These are phyloP conservation scores for Vanrija sp. DNA, from an alignment of 1,284 basidiomycete species.

Conservation along the genomic window DNA sequence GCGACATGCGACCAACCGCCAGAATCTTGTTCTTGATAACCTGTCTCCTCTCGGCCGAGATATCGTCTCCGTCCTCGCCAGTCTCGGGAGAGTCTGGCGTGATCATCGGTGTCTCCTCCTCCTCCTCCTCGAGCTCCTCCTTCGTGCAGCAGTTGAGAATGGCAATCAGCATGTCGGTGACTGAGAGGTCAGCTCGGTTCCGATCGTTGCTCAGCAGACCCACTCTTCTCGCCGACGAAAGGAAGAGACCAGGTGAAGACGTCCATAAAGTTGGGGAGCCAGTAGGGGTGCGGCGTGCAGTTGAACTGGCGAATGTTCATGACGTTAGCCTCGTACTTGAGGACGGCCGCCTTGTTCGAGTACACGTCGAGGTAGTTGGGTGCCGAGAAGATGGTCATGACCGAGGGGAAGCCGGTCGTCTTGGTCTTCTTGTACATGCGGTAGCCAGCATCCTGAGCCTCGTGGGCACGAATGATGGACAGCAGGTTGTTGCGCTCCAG, in stretches of 20 bases:
- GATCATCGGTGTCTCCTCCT: constrained; percentile 52
- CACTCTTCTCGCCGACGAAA: constrained; percentile 96
- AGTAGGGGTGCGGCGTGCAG: constrained; percentile 91
- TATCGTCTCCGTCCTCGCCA: constrained; percentile 49
- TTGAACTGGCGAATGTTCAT: constrained; percentile 90
- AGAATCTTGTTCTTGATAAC: constrained; percentile 97
- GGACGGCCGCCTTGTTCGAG: constrained; percentile 92
- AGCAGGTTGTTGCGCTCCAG: constrained; percentile 87
- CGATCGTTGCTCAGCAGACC: constrained; percentile 31
- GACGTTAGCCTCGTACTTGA: constrained; percentile 95
- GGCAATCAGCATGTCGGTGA: constrained; percentile 93
- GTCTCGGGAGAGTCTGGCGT: constrained; percentile 39
- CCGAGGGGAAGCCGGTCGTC: constrained; percentile 81
- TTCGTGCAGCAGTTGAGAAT: constrained; percentile 91
- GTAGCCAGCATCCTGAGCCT: constrained; percentile 92
- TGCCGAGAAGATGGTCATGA: constrained; percentile 95
- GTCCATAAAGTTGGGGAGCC: constrained; percentile 98
- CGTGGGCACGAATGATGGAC: constrained; percentile 92
- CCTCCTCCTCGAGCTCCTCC: constrained; percentile 84
- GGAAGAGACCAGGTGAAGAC: constrained; percentile 99
- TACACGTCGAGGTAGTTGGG: constrained; percentile 96
- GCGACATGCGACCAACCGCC: constrained; percentile 92
- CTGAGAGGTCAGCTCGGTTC: constrained; percentile 46
- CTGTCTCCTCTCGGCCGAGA: constrained; percentile 69
- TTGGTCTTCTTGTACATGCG: constrained; percentile 97